These are phyloP conservation scores for Papiliotrema flavescens DNA, from an alignment of 1,284 basidiomycete genomes.

Conservation along the genomic window DNA sequence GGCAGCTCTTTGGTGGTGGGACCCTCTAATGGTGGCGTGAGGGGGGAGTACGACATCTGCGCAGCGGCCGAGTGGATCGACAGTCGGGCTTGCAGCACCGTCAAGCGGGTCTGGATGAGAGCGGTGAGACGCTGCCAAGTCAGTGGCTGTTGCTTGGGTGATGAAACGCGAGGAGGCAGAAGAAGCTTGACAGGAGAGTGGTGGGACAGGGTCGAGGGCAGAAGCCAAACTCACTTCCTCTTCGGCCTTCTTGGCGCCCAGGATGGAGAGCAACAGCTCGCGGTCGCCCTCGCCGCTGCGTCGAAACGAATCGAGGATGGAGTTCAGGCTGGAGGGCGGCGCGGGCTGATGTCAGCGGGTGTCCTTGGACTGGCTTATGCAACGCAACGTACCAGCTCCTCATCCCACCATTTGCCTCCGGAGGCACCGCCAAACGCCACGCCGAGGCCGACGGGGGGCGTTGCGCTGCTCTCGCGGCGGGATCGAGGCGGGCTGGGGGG, in stretches of 20 bases:
- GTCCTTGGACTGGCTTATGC: not conserved
- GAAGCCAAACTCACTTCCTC: conserved; percentile 61
- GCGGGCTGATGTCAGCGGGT: conserved; percentile 26
- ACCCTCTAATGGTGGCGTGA: not conserved
- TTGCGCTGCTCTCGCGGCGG: conserved; percentile 30
- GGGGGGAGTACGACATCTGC: conserved; percentile 4
- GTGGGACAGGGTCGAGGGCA: not conserved
- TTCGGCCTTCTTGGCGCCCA: conserved; percentile 83
- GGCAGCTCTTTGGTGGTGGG: not conserved
- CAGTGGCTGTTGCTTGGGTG: not conserved
- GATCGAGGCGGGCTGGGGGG: conserved; percentile 42
- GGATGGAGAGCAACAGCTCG: conserved; percentile 79
- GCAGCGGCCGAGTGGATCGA: conserved; percentile 32
- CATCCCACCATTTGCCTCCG: conserved; percentile 45
- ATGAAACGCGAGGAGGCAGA: not conserved
- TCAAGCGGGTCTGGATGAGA: conserved; percentile 45
- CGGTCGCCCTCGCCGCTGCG: conserved; percentile 81
- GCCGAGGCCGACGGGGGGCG: conserved; percentile 27
- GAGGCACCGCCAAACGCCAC: conserved; percentile 24
- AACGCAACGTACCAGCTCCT: conserved; percentile 35
- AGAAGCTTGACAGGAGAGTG: not conserved
- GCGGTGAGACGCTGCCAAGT: conserved; percentile 36
- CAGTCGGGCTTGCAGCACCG: conserved; percentile 44
- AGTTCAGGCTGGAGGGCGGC: conserved; percentile 70
- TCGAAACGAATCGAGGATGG: conserved; percentile 78